Conservation (phyloP, 1,139 yeast genomes). For the Yamadazyma pseudoaaseri region DNA sequence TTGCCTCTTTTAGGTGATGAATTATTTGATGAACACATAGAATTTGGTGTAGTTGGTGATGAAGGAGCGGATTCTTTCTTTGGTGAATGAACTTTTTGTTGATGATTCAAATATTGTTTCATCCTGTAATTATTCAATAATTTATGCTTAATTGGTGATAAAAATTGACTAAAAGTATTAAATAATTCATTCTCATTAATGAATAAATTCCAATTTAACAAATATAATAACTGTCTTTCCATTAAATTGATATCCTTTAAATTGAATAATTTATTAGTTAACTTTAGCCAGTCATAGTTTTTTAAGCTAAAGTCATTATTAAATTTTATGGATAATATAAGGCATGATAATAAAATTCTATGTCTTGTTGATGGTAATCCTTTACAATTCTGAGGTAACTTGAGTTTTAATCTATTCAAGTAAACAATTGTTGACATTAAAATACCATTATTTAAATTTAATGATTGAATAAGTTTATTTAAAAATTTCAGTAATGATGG, state of each 20-base stretch:
- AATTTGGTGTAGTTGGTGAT: constrained; percentile 3
- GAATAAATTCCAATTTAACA: constrained; percentile 69
- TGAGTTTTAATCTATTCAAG: constrained; percentile 56
- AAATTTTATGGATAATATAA: constrained; percentile 68
- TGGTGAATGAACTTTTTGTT: constrained; percentile 14
- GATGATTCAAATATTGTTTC: constrained; percentile 32
- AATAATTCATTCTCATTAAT: constrained; percentile 56
- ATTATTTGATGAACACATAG: constrained; percentile 1
- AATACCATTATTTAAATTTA: constrained; percentile 77
- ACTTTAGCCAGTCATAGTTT: constrained; percentile 74
- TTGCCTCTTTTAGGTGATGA: constrained; percentile 1
- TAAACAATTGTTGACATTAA: constrained; percentile 70
- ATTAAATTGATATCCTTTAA: constrained; percentile 70
- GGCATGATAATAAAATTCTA: constrained; percentile 69
- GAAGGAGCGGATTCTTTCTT: constrained; percentile 5
- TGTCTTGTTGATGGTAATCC: constrained; percentile 80
- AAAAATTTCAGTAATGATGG: constrained; percentile 78
- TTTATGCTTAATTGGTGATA: constrained; percentile 63
- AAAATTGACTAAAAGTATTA: constrained; percentile 46
- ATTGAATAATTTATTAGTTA: constrained; percentile 70
- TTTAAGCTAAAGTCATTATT: constrained; percentile 78
- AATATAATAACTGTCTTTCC: constrained; percentile 72
- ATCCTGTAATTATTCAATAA: constrained; percentile 42
- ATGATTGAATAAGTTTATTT: constrained; percentile 64
- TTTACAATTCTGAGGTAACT: constrained; percentile 67